These are phyloP conservation scores for Macrophomina tecta DNA, from an alignment of 2,329 filamentous ascomycete species.

Conservation along the genomic window DNA sequence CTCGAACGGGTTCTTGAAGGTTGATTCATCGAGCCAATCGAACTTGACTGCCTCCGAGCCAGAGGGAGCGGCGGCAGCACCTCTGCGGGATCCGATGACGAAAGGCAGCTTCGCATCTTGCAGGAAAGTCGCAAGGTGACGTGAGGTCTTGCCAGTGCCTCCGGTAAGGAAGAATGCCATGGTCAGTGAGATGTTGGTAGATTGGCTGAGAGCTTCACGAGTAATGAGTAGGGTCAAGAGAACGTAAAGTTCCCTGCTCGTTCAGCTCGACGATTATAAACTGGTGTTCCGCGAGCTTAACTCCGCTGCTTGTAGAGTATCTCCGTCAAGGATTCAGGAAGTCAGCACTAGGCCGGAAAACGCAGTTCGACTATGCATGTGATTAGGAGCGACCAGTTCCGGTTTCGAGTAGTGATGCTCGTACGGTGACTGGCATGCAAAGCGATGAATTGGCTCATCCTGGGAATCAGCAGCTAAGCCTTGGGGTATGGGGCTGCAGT, in stretches of 20 bases:
- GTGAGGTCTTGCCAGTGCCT: conserved; percentile 54
- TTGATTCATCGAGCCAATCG: conserved; percentile 54
- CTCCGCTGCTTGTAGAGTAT: not conserved
- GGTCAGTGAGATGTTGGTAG: conserved; percentile 21
- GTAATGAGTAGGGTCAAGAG: not conserved
- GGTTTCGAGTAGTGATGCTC: no score
- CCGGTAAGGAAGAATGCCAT: conserved; percentile 51
- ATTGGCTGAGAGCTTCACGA: not conserved
- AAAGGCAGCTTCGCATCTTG: conserved; percentile 30
- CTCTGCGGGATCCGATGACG: conserved; percentile 49
- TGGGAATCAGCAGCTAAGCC: no score
- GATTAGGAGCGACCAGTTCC: not conserved
- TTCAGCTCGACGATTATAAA: not conserved
- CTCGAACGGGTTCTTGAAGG: conserved; percentile 46
- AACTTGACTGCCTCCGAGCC: conserved; percentile 41
- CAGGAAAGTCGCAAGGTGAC: conserved; percentile 48
- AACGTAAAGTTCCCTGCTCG: no score
- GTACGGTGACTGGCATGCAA: no score
- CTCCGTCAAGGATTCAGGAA: not conserved
- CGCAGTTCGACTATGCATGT: not conserved
- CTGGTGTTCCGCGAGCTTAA: not conserved
- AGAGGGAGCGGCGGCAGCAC: conserved; percentile 1
- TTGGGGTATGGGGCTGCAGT: no score
- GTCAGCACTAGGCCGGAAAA: not conserved
- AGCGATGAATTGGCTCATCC: no score